Conservation (phyloP, 306 rosid species). For the Psophocarpus tetragonolobus region DNA sequence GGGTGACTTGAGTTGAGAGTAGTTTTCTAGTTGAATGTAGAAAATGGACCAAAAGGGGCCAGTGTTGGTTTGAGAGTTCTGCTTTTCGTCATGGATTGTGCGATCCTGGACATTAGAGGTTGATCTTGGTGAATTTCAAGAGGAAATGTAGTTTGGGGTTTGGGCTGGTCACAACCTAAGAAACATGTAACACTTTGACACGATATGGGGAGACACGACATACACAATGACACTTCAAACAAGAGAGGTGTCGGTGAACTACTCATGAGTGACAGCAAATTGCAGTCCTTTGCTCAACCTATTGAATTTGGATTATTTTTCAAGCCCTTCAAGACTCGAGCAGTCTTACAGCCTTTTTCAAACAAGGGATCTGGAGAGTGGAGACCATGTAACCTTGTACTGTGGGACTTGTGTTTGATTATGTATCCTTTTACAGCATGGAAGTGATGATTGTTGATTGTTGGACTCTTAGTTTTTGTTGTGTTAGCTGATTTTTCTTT, state of each 20-base stretch:
- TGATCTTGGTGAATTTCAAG: neutral
- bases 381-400: neutral
- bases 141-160: neutral
- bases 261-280: neutral
- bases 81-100: neutral
- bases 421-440: neutral
- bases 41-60: neutral
- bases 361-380: neutral
- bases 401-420: neutral
- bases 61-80: neutral
- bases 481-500: neutral
- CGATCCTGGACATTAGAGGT: neutral
- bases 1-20: neutral
- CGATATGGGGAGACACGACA: no score
- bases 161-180: neutral
- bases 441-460: neutral
- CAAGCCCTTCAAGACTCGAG: no score
- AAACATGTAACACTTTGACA: no score
- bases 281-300: no score
- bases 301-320: no score
- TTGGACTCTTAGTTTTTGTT: neutral
- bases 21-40: neutral
- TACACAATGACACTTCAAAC: no score
- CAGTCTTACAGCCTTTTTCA: no score
- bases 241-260: no score